Evolutionary conservation across 805 yeast genomes (phyloP), one percentile per base, ranked within the genome.

Genomic region (Yamadazyma sp.): DNA sequence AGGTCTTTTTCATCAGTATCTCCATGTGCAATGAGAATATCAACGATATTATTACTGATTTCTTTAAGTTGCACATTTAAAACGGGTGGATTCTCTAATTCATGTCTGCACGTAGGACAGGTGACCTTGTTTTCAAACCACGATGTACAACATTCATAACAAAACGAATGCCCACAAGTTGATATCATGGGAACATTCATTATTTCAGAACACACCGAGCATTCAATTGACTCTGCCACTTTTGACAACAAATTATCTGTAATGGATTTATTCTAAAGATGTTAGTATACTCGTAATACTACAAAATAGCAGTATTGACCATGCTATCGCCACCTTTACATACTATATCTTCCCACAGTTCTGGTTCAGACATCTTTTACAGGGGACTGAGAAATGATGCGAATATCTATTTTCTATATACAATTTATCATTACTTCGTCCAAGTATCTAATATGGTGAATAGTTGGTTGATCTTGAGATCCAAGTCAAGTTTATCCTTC

Each of bases 121-220:
- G 75, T 67, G 34, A 70, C 59, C 37, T 72, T 75, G 27, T 61
- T 69, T 11, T 61, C 61, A 30, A 82, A 72, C 91, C 93, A 83
- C 16, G 70, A 66, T 13, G 64, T 59, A n/a, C 82, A 52, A 52
- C 91, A 63, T 15, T 62, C 73, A 51, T 83, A 83, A 55, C 91
- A 84, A 47, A 77, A 82, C 20, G 82, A 74, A 52, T 84, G 93
- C 2, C 91, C 91, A 60, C 93, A 84, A 9, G 65, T 55, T 0
- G 78, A 64, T 47, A 76, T 62, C 47, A 78, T 75, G 2, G 93
- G 91, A 2, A 73, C 71, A 43, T 68, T 72, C 82, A 83, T 77
- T 32, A 73, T 58, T 34, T 83, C 91, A 23, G 80, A 78, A 49
- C 93, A 84, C 8, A 84, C 70, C 5, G 82, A 68, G 51, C 93